Conservation (phyloP, 495 filamentous ascomycete genomes). For the Echria macrotheca region DNA sequence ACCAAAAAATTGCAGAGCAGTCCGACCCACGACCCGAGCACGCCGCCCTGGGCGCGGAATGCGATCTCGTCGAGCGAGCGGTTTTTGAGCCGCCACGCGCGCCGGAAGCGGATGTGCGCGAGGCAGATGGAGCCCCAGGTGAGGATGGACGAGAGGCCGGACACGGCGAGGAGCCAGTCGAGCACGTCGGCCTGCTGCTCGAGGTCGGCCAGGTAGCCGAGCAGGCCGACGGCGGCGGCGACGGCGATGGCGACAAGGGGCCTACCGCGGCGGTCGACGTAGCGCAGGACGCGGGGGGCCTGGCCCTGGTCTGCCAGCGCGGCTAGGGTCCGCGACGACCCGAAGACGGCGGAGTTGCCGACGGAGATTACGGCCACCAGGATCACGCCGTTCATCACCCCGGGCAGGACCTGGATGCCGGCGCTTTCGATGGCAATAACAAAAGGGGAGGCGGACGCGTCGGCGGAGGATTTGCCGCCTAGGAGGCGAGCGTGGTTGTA, state of each 20-base stretch:
- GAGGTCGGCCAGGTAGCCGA: constrained; percentile 74
- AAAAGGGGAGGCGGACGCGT: constrained; percentile 77
- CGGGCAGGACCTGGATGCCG: constrained; percentile 67
- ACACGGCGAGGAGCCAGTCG: constrained; percentile 84
- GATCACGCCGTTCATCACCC: constrained; percentile 86
- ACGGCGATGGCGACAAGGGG: constrained; percentile 69
- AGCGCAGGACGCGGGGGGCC: constrained; percentile 68
- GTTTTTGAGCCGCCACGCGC: constrained; percentile 66
- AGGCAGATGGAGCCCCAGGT: constrained; percentile 91
- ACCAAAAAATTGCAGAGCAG: constrained; percentile 73
- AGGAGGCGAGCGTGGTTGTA: constrained; percentile 60
- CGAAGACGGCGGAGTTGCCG: constrained; percentile 82
- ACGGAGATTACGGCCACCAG: constrained; percentile 83
- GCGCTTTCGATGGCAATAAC: constrained; percentile 83
- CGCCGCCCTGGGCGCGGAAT: constrained; percentile 73
- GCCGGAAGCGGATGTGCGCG: constrained; percentile 86
- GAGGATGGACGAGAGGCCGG: constrained; percentile 82
- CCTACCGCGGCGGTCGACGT: constrained; percentile 79
- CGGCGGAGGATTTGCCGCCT: constrained; percentile 44
- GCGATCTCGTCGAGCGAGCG: constrained; percentile 69
- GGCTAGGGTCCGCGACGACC: constrained; percentile 78
- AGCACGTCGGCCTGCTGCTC: constrained; percentile 60
- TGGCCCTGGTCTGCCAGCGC: constrained; percentile 82
- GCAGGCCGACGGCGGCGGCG: constrained; percentile 63
- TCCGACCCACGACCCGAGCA: constrained; percentile 80